Percentiles rank a stretch among this genome's conserved stretches.
Conservation (phyloP, 2,329 filamentous ascomycete genomes). For the Alternaria angustiovoidea region DNA sequence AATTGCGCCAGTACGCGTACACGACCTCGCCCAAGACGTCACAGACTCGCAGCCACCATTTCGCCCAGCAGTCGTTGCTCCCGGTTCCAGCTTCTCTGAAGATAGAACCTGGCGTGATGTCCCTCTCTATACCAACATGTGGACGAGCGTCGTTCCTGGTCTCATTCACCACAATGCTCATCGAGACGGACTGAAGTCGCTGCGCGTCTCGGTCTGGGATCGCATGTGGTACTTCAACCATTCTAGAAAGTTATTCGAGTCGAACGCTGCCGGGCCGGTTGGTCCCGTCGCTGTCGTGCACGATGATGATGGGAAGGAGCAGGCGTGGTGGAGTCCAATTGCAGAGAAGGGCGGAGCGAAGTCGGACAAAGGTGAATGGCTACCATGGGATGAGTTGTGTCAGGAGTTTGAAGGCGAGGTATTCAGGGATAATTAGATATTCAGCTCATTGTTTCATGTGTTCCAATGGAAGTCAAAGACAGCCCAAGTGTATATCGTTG, state of each 20-base stretch:
- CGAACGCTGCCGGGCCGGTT: not conserved
- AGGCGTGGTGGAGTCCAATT: constrained; percentile 9
- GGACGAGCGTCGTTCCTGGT: not conserved
- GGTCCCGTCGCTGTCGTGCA: constrained; percentile 1
- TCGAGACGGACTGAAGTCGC: not conserved
- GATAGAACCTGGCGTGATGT: no score
- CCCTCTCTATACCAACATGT: no score
- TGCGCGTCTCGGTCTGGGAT: not conserved
- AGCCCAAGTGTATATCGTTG: not conserved
- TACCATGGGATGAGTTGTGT: constrained; percentile 1
- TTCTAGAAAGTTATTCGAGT: not conserved
- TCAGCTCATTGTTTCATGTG: not conserved
- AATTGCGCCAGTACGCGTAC: not conserved
- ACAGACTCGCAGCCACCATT: not conserved
- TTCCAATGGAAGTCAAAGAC: not conserved
- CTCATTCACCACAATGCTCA: constrained; percentile 6
- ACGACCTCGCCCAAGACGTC: not conserved
- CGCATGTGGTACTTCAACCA: constrained; percentile 5
- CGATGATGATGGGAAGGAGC: not conserved
- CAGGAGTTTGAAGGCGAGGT: not conserved
- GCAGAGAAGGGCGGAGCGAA: constrained; percentile 7
- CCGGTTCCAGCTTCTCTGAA: no score
- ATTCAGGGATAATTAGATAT: not conserved
- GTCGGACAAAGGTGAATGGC: not conserved
- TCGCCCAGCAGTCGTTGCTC: not conserved